Conservation (phyloP, 2,329 filamentous ascomycete genomes). For the Acrodontium crateriforme region DNA sequence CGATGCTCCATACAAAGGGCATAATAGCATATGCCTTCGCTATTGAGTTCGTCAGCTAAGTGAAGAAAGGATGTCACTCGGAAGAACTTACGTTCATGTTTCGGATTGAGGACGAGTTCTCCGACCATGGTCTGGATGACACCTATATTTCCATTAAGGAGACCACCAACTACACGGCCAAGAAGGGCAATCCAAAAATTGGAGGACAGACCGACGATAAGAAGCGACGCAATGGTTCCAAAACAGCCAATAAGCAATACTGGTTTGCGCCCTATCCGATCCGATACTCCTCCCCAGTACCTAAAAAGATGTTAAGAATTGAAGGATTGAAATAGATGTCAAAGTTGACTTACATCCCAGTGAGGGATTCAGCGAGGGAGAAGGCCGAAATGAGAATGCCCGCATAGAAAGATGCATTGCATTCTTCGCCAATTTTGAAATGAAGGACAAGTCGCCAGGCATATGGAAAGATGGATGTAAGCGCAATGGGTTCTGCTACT, state of each 20-base stretch:
- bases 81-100: slow-evolving; percentile 66
- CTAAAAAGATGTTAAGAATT: slow-evolving; percentile 6
- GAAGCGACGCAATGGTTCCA: slow-evolving; percentile 69
- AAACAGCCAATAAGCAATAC: slow-evolving; percentile 67
- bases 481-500: slow-evolving; percentile 79
- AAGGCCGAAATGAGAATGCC: slow-evolving; percentile 80
- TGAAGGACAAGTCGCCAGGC: slow-evolving; percentile 71
- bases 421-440: slow-evolving; percentile 55
- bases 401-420: slow-evolving; percentile 76
- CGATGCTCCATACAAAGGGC: slow-evolving; percentile 88
- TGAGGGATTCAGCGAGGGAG: slow-evolving; percentile 66
- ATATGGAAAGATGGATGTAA: slow-evolving; percentile 89
- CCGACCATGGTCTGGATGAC: slow-evolving; percentile 71
- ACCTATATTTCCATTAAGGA: slow-evolving; percentile 83
- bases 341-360: slow-evolving; percentile 47
- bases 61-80: too few relatives aligned
- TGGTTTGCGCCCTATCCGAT: slow-evolving; percentile 72
- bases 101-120: slow-evolving; percentile 68
- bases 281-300: slow-evolving; percentile 73
- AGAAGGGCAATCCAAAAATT: slow-evolving; percentile 74
- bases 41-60: too few relatives aligned
- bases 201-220: slow-evolving; percentile 68
- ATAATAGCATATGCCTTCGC: slow-evolving; percentile 79
- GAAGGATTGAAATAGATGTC: background rate
- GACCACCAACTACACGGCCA: slow-evolving; percentile 63